A percentile compares a stretch with the other conserved stretches of the same genome.
Evolutionary conservation across 2,329 filamentous ascomycete genomes (phyloP).

Genomic region (Penicillium sp.): DNA sequence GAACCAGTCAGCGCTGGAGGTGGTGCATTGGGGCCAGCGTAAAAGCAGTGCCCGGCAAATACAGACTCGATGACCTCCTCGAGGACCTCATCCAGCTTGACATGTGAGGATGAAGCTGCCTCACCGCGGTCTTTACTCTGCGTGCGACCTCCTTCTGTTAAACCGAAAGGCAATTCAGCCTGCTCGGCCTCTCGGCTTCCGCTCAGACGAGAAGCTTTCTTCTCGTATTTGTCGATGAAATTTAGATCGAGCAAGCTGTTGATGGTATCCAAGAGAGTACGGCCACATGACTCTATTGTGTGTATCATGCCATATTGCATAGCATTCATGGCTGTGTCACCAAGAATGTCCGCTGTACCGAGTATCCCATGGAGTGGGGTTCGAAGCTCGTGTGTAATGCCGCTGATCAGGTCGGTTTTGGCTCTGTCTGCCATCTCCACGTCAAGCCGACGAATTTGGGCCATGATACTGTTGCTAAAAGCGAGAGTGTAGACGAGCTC

Average conservation of each 20-base stretch:
- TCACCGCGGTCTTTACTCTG: not conserved
- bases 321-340: conserved; percentile 29
- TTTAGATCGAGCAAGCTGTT: conserved; percentile 38
- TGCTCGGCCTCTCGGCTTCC: not conserved
- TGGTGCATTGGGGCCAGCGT: conserved; percentile 13
- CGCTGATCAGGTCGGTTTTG: conserved; percentile 35
- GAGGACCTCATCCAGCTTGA: conserved; percentile 22
- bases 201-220: not conserved
- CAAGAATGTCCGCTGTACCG: conserved; percentile 34
- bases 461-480: conserved; percentile 38
- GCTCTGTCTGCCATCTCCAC: conserved; percentile 32
- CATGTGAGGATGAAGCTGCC: not conserved
- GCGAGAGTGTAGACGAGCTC: conserved; percentile 32
- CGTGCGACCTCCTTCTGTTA: not conserved
- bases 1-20: conserved; percentile 8
- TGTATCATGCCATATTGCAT: conserved; percentile 33
- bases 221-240: conserved; percentile 26
- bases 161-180: too few species aligned
- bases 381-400: conserved; percentile 39
- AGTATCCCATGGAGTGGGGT: conserved; percentile 41
- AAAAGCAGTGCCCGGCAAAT: conserved; percentile 28
- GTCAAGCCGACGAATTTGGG: conserved; percentile 33
- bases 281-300: conserved; percentile 42
- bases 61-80: conserved; percentile 28
- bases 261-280: conserved; percentile 45